Evolutionary conservation across 495 filamentous ascomycete genomes (phyloP).

Genomic region (Halenospora varia): DNA sequence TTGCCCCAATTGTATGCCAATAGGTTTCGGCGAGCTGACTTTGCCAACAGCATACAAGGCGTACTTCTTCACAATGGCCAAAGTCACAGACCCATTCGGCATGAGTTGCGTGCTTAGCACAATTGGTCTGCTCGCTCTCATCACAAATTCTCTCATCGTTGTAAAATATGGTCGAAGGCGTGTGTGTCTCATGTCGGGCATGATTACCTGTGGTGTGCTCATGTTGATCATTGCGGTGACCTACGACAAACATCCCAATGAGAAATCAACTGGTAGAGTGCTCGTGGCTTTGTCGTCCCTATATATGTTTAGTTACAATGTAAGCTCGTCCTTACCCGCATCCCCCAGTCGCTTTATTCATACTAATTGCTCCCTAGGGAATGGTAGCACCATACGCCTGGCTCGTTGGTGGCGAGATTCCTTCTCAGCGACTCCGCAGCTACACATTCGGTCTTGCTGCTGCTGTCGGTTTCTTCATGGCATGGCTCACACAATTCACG

Average conservation of each 20-base stretch:
- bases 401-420: slow-evolving; percentile 36
- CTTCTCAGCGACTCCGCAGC: slow-evolving; percentile 47
- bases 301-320: slow-evolving; percentile 54
- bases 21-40: background rate
- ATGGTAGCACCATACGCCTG: slow-evolving; percentile 3
- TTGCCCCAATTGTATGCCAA: too few species aligned
- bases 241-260: slow-evolving; percentile 47
- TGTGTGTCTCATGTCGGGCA: slow-evolving; percentile 50
- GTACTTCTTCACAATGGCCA: slow-evolving; percentile 61
- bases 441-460: slow-evolving; percentile 55
- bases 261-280: slow-evolving; percentile 41
- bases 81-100: slow-evolving; percentile 53
- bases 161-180: slow-evolving; percentile 48
- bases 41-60: slow-evolving; percentile 46
- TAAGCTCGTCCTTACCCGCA: slow-evolving; percentile 42
- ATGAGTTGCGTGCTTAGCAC: slow-evolving; percentile 52
- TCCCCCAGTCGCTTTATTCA: slow-evolving; percentile 53
- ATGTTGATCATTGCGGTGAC: slow-evolving; percentile 50
- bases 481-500: slow-evolving; percentile 55
- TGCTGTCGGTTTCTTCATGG: slow-evolving; percentile 47
- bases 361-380: background rate
- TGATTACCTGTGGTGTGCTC: slow-evolving; percentile 45
- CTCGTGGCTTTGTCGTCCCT: slow-evolving; percentile 50
- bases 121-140: slow-evolving; percentile 37
- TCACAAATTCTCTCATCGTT: slow-evolving; percentile 16